Conservation (phyloP, 495 filamentous ascomycete genomes). For the Peziza echinospora region DNA sequence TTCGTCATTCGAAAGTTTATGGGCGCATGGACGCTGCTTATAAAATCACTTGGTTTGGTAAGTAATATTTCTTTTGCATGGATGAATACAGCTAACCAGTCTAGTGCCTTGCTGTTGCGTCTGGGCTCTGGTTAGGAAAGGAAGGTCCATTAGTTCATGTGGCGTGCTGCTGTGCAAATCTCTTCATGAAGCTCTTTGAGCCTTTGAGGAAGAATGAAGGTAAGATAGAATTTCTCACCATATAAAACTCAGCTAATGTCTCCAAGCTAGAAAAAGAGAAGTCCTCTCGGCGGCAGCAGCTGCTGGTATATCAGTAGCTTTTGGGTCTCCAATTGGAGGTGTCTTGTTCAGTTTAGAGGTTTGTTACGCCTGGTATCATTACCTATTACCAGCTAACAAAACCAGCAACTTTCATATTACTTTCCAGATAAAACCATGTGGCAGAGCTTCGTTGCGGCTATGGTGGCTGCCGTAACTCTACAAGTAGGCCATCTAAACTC, state of each 20-base stretch:
- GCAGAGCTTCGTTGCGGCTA: slow-evolving; percentile 97
- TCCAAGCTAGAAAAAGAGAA: slow-evolving; percentile 70
- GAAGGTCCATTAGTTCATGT: slow-evolving; percentile 95
- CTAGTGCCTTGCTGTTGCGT: slow-evolving; percentile 80
- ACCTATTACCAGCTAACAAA: not conserved
- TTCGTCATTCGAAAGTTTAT: slow-evolving; percentile 85
- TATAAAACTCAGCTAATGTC: not conserved
- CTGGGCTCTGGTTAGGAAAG: slow-evolving; percentile 95
- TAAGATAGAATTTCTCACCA: slow-evolving; percentile 15
- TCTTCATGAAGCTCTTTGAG: slow-evolving; percentile 79
- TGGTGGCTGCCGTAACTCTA: slow-evolving; percentile 84
- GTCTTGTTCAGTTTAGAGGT: slow-evolving; percentile 83
- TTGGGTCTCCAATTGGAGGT: slow-evolving; percentile 87
- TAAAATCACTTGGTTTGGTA: slow-evolving; percentile 82
- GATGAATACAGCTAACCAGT: slow-evolving; percentile 12
- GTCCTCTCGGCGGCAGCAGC: slow-evolving; percentile 87
- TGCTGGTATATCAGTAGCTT: slow-evolving; percentile 89
- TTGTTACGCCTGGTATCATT: slow-evolving; percentile 8
- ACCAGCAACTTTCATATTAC: slow-evolving; percentile 75
- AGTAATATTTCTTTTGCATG: slow-evolving; percentile 12
- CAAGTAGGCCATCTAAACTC: slow-evolving; percentile 34
- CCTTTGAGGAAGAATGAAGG: slow-evolving; percentile 78
- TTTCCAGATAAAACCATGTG: slow-evolving; percentile 99
- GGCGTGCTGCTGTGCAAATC: slow-evolving; percentile 88
- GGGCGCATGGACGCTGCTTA: slow-evolving; percentile 76